phyloP scores from a whole-genome alignment of 352 stramenopile genomes.

The Phytophthora tentaculata region DNA sequence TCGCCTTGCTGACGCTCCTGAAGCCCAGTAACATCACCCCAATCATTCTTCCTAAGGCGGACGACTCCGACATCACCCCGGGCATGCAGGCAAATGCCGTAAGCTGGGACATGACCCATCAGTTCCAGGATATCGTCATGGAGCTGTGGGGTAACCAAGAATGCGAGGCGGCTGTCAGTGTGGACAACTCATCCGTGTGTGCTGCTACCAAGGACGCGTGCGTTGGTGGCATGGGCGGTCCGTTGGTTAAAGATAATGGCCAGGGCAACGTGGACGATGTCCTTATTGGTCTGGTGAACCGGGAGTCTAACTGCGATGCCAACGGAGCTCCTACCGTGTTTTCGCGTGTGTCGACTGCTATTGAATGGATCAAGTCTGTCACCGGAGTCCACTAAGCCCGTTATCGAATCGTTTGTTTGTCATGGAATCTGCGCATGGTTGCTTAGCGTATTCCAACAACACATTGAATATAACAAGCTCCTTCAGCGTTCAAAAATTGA shows the following conservation, averaged over 20 bases:
- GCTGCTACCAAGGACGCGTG: conserved; percentile 31
- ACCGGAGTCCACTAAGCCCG: neutral
- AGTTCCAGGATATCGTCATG: neutral
- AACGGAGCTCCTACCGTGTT: conserved; percentile 51
- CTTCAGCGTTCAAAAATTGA: no score
- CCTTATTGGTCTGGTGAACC: conserved; percentile 54
- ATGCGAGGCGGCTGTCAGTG: neutral
- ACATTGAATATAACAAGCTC: no score
- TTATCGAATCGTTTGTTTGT: no score
- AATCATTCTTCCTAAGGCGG: conserved; percentile 2
- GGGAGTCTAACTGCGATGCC: conserved; percentile 48
- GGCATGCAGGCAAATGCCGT: neutral
- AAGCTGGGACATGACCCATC: neutral
- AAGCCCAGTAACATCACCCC: conserved; percentile 1
- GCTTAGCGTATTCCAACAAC: no score
- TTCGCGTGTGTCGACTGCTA: conserved; percentile 47
- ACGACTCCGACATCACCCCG: conserved; percentile 1
- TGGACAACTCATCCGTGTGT: conserved; percentile 14
- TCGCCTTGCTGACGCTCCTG: conserved; percentile 7
- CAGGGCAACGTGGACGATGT: conserved; percentile 26
- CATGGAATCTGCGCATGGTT: no score
- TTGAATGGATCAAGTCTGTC: conserved; percentile 39
- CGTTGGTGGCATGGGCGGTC: conserved; percentile 53
- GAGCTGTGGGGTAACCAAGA: neutral
- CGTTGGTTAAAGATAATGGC: conserved; percentile 37